Evolutionary conservation across 1,284 basidiomycete genomes (phyloP), one percentile per base, ranked within the genome.

Genomic region (Microbotryomycetes sp.): DNA sequence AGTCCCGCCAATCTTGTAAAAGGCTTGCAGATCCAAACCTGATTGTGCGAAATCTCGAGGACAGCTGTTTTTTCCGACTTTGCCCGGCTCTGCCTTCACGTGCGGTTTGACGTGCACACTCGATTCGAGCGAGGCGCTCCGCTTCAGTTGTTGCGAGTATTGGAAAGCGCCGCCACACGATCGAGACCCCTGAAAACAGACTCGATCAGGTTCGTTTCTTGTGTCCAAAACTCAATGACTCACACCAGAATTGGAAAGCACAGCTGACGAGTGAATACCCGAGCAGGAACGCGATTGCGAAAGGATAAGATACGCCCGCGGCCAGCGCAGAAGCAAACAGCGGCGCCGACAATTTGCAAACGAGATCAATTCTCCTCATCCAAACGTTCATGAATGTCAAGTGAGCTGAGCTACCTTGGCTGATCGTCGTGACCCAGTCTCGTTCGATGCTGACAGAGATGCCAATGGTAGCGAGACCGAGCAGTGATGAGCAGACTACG

Each of bases 251-350:
- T 60, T 79, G 77, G 14, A 73, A 69, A 3, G 56, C 64, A 16
- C 70, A 42, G 0, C 75, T 74, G 2, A 70, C 23, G 22, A 68
- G 47, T 1, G 72, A 66, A 23, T 76, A 49, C 1, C 62, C 68
- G 5, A 77, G 70, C 14, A 76, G 65, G 45, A 71, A 63, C 0
- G 64, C 67, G 0, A 72, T 69, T 0, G 76, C 70, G 23, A 70
- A 60, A 2, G 65, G 55, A 62, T 78, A 77, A 0, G 74, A 73
- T 0, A 60, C 62, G 1, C 70, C 50, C 0, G 74, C 71, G 0
- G 81, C 81, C 31, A 83, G 74, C n/a, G 80, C 72, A 0, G 81
- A 82, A 15, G 82, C 81, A 58, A 83, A 82, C 4, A 84, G 73
- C 0, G 82, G 82, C 1, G 82, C 79, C 4, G 80, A 64, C 4